phyloP scores from a whole-genome alignment of 2,329 filamentous ascomycete genomes.

The Talaromyces sp. region DNA sequence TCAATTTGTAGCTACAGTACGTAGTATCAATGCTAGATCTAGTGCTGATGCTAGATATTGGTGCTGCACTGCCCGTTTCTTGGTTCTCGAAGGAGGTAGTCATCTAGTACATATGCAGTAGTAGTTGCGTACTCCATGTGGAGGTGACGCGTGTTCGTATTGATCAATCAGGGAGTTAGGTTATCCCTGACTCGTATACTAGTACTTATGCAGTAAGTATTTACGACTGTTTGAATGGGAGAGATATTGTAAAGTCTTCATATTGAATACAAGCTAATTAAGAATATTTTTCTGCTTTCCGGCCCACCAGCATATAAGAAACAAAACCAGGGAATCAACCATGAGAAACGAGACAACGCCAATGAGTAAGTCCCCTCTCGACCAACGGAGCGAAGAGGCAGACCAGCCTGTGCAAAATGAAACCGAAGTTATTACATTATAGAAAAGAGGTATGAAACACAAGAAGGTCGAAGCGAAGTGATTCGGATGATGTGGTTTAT shows the following conservation, averaged over 20 bases:
- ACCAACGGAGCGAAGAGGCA: not conserved
- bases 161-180: not conserved
- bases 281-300: not conserved
- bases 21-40: not conserved
- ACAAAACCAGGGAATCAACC: slow-evolving; percentile 6
- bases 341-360: not conserved
- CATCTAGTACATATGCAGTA: too few relatives aligned
- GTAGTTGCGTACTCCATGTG: not conserved
- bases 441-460: not conserved
- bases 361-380: not conserved
- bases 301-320: not conserved
- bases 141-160: not conserved
- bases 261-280: slow-evolving; percentile 3
- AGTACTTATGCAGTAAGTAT: not conserved
- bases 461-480: slow-evolving; percentile 6
- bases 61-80: not conserved
- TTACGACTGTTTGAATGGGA: not conserved
- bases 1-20: not conserved
- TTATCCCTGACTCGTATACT: not conserved
- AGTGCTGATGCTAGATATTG: not conserved
- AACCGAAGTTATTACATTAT: not conserved
- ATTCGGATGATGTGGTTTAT: slow-evolving; percentile 6
- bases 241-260: not conserved
- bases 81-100: too few relatives aligned
- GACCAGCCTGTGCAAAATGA: not conserved